These are phyloP conservation scores for Rhizopogon rudus DNA, from an alignment of 768 basidiomycete species.

Conservation along the genomic window DNA sequence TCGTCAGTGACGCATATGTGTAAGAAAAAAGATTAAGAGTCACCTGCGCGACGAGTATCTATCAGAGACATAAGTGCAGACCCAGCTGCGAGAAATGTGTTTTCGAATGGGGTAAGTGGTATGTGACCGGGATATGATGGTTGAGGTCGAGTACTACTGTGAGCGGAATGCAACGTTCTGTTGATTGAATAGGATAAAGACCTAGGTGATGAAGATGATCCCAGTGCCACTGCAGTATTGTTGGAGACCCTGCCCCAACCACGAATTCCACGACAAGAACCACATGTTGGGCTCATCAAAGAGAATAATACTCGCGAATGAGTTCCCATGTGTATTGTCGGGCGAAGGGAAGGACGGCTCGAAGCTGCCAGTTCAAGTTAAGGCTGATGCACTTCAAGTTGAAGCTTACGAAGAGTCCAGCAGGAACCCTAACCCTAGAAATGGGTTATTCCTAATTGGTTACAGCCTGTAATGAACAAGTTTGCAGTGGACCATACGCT, in stretches of 20 bases:
- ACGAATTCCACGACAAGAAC: neutral
- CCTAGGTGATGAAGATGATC: neutral
- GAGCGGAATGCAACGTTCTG: constrained; percentile 7
- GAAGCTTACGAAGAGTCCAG: too few relatives aligned
- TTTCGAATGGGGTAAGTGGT: constrained; percentile 78
- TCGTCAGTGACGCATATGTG: neutral
- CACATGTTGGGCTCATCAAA: neutral
- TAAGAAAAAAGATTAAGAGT: neutral
- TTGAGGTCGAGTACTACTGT: constrained; percentile 5
- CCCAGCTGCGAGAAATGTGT: constrained; percentile 79
- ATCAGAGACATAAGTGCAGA: constrained; percentile 78
- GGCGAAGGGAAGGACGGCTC: neutral
- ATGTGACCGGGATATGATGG: constrained; percentile 77
- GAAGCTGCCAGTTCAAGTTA: neutral
- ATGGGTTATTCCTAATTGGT: neutral
- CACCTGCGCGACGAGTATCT: constrained; percentile 83
- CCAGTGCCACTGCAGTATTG: neutral
- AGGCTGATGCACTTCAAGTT: neutral
- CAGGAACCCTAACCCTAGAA: neutral
- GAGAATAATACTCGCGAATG: neutral
- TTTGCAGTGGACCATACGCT: neutral
- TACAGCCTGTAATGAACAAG: too few relatives aligned
- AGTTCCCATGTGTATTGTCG: neutral
- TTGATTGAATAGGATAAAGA: neutral
- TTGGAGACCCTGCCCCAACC: neutral